Evolutionary conservation across 2,329 filamentous ascomycete species (phyloP), one percentile per base, ranked within the genome.

Genomic region (Tolypocladium guangdongense): DNA sequence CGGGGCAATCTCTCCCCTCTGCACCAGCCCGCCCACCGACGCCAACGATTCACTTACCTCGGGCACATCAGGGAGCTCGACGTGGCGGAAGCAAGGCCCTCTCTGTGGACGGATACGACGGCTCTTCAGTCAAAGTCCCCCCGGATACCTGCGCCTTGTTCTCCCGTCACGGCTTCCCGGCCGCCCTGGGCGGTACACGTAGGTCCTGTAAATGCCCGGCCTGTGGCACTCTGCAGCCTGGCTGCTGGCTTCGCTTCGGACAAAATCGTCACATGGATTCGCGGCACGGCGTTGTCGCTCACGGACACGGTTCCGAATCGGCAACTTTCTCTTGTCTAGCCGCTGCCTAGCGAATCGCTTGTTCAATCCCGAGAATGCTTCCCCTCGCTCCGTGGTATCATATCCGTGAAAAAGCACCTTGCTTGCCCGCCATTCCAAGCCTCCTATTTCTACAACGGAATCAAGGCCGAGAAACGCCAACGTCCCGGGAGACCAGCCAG

Each of bases 331-430:
- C 22, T 51, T 35, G 38, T 24, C 38, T 41, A 22, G 8, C 10
- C 3, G n/a, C 5, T 33, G 27, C 16, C 41, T n/a, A 10, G 18
- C 6, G 3, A 27, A 18, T 30, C 22, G 41, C 41, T 20, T 4
- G 27, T 47, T 12, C 7, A 47, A 47, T 8, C 43, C 27, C 2
- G 32, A 33, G 18, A 20, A 47, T 8, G 5, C 12, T 33, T 51
- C 14, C 27, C 50, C 20, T 36, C 32, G 4, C 38, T 35, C 39
- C 39, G 39, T 52, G 50, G 50, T 52, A 52, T 52, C 50, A 52
- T 52, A 16, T 46, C 39, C 10, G 39, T 20, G 27, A 22, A 46
- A 36, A 30, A 51, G 32, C 49, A 51, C 30, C 8, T n/a, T 27
- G 33, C 32, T 36, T 30, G 32, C 30, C 50, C 12, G 20, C 39